Percentiles rank a stretch among this genome's conserved stretches.
These are phyloP conservation scores for Trypanosoma congolense DNA, from an alignment of 208 protist species.

Conservation along the genomic window DNA sequence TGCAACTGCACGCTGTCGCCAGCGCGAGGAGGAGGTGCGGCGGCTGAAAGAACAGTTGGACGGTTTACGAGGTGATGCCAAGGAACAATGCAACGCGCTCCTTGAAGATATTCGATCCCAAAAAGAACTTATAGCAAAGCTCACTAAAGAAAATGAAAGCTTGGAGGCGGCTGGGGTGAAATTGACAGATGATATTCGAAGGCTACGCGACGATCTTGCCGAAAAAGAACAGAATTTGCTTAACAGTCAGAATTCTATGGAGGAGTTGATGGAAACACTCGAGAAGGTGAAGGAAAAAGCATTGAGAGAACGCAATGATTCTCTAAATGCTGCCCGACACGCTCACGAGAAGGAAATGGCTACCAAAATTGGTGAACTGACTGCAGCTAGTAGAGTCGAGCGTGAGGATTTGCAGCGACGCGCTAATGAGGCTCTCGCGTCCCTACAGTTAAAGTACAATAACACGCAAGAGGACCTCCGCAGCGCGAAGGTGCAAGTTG, in stretches of 20 bases:
- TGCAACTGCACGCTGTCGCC: neutral
- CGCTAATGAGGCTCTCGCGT: slow-evolving; percentile 17
- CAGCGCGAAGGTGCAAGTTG: slow-evolving; percentile 4
- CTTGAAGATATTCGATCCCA: slow-evolving; percentile 3
- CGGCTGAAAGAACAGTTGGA: slow-evolving; percentile 20
- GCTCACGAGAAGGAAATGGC: slow-evolving; percentile 9
- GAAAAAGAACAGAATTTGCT: slow-evolving; percentile 19
- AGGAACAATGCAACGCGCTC: slow-evolving; percentile 5
- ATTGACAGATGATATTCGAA: neutral
- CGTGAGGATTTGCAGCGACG: slow-evolving; percentile 19
- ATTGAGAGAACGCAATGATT: slow-evolving; percentile 1
- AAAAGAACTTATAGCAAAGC: slow-evolving; percentile 4
- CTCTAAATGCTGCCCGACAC: neutral
- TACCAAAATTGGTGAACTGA: slow-evolving; percentile 15
- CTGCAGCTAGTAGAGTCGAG: slow-evolving; percentile 9
- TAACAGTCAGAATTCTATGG: slow-evolving; percentile 4
- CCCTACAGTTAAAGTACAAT: slow-evolving; percentile 11
- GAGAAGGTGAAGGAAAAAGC: slow-evolving; percentile 13
- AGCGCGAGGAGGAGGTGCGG: slow-evolving; percentile 17
- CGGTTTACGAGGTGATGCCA: slow-evolving; percentile 19
- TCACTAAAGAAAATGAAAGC: slow-evolving; percentile 1
- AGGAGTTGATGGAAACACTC: neutral
- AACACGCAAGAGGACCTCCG: slow-evolving; percentile 15
- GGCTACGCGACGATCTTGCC: slow-evolving; percentile 11
- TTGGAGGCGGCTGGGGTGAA: neutral